A percentile compares a stretch with the other conserved stretches of the same genome.
Evolutionary conservation across 2,329 filamentous ascomycete species (phyloP).

Genomic region (Metarhizium brunneum): DNA sequence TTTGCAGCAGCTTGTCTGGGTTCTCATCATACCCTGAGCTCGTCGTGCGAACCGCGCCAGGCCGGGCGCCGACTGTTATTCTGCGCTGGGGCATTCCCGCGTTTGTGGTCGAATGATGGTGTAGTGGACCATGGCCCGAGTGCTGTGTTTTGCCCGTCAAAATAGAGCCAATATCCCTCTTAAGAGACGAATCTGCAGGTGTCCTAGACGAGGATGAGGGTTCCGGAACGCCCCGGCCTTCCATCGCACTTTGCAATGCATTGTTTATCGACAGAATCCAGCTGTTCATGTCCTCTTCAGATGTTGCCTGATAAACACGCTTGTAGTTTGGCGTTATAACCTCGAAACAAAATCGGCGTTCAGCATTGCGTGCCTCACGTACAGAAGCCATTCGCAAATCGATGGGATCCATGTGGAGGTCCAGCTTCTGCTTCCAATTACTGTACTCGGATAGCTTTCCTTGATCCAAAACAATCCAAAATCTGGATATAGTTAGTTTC

Average conservation of each 20-base stretch:
- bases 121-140: slow-evolving; percentile 44
- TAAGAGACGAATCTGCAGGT: slow-evolving; percentile 46
- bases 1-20: slow-evolving; percentile 76
- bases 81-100: slow-evolving; percentile 62
- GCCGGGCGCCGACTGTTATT: slow-evolving; percentile 84
- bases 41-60: slow-evolving; percentile 57
- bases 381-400: slow-evolving; percentile 96
- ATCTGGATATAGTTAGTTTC: slow-evolving; percentile 43
- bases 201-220: slow-evolving; percentile 31
- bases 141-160: slow-evolving; percentile 86
- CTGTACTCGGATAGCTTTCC: slow-evolving; percentile 96
- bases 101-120: slow-evolving; percentile 34
- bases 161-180: slow-evolving; percentile 85
- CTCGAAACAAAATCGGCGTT: slow-evolving; percentile 94
- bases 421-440: slow-evolving; percentile 97
- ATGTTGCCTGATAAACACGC: slow-evolving; percentile 93
- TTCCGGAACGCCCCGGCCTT: slow-evolving; percentile 58
- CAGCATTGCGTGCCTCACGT: slow-evolving; percentile 86
- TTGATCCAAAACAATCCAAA: slow-evolving; percentile 97
- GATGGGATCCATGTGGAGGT: slow-evolving; percentile 96
- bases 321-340: slow-evolving; percentile 96
- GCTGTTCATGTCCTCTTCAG: slow-evolving; percentile 93
- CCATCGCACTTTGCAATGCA: slow-evolving; percentile 89
- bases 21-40: slow-evolving; percentile 72
- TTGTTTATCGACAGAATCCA: slow-evolving; percentile 98